Percentiles rank a stretch among this genome's conserved stretches.
These are phyloP conservation scores for Nemania abortiva DNA, from an alignment of 2,329 filamentous ascomycete species.

Conservation along the genomic window DNA sequence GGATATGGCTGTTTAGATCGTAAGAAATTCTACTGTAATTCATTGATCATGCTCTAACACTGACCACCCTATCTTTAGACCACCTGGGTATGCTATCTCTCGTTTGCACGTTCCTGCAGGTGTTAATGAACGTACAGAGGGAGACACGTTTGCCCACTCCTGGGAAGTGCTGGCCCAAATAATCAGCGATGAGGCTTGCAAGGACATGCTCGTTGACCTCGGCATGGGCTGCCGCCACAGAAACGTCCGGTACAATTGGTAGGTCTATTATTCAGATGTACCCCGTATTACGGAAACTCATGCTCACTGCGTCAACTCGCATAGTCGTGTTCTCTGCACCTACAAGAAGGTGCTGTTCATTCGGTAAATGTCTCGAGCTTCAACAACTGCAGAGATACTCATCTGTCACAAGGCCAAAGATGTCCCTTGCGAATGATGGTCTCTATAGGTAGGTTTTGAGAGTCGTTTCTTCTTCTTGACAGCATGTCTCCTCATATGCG, in stretches of 20 bases:
- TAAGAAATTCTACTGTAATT: too few relatives aligned
- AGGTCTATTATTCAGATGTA: constrained; percentile 6
- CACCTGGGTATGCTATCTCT: constrained; percentile 7
- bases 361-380: too few relatives aligned
- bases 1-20: constrained; percentile 32
- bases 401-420: constrained; percentile 29
- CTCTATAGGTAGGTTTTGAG: too few relatives aligned
- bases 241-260: constrained; percentile 34
- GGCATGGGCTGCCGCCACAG: constrained; percentile 30
- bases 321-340: constrained; percentile 38
- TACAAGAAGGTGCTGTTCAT: constrained; percentile 33
- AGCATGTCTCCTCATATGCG: too few relatives aligned
- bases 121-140: constrained; percentile 17
- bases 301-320: too few relatives aligned
- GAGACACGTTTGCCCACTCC: constrained; percentile 36
- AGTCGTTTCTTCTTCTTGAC: too few relatives aligned
- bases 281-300: neutral
- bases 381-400: too few relatives aligned
- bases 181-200: constrained; percentile 32
- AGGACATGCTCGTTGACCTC: constrained; percentile 38
- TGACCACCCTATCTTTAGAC: too few relatives aligned
- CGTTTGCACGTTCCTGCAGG: neutral
- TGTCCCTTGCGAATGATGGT: constrained; percentile 32
- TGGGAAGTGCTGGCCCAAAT: constrained; percentile 37
- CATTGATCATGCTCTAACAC: too few relatives aligned